Evolutionary conservation across 2,329 filamentous ascomycete species (phyloP).

Genomic region (Pseudopithomyces chartarum): DNA sequence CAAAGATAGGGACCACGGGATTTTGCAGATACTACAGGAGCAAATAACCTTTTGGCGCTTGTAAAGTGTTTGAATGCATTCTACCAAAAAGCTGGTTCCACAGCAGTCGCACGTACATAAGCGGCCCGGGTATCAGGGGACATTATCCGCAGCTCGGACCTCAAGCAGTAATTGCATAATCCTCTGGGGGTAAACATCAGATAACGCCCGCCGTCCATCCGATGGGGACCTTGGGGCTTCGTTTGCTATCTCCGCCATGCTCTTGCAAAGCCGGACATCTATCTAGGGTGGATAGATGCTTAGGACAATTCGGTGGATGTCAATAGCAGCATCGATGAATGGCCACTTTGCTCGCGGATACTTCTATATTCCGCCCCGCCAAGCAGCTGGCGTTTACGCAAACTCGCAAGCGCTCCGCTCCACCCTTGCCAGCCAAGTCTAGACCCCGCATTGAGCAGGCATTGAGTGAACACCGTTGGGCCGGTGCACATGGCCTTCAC

Average conservation of each 20-base stretch:
- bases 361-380: constrained; percentile 17
- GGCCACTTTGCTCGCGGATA: constrained; percentile 3
- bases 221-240: not conserved
- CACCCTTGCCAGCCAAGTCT: constrained; percentile 37
- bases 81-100: not conserved
- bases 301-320: not conserved
- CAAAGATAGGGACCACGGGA: not conserved
- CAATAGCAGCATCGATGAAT: constrained; percentile 16
- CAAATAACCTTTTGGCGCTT: not conserved
- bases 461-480: constrained; percentile 25
- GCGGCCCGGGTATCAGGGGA: not conserved
- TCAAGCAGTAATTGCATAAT: constrained; percentile 5
- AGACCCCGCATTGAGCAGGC: constrained; percentile 31
- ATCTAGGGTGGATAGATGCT: not conserved
- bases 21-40: not conserved
- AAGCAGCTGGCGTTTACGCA: constrained; percentile 17
- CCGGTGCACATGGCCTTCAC: constrained; percentile 16
- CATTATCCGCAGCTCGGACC: constrained; percentile 10
- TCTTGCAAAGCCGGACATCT: not conserved
- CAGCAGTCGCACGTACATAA: not conserved
- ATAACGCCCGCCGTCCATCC: constrained; percentile 16
- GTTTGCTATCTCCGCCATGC: not conserved
- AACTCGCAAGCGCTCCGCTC: constrained; percentile 19
- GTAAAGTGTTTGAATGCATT: not conserved
- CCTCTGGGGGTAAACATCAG: constrained; percentile 10